These are phyloP conservation scores for Phytomonas sp. DNA, from an alignment of 208 protist genomes.

Conservation along the genomic window DNA sequence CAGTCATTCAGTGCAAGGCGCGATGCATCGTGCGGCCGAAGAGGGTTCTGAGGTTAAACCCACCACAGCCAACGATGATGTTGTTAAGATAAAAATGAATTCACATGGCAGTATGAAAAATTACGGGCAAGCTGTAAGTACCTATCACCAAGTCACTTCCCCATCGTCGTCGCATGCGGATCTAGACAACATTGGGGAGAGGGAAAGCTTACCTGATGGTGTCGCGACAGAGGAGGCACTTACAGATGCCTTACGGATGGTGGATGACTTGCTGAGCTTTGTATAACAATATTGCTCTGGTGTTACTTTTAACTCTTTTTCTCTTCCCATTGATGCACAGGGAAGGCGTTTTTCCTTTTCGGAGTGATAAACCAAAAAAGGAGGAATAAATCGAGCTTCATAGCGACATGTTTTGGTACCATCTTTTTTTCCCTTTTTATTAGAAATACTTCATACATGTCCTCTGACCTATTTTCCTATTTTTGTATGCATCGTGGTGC, in stretches of 20 bases:
- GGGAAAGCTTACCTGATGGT: constrained; percentile 15
- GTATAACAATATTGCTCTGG: background rate
- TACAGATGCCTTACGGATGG: constrained; percentile 64
- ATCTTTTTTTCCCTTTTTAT: background rate
- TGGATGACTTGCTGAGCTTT: constrained; percentile 53
- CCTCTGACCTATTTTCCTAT: constrained; percentile 6
- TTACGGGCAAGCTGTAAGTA: background rate
- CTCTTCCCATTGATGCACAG: background rate
- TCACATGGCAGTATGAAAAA: background rate
- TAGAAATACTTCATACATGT: background rate
- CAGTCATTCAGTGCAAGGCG: constrained; percentile 49
- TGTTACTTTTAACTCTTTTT: constrained; percentile 6
- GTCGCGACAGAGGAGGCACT: constrained; percentile 27
- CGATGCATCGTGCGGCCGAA: constrained; percentile 30
- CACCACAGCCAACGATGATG: background rate
- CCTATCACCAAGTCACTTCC: background rate
- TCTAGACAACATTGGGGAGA: constrained; percentile 7
- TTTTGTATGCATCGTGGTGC: background rate
- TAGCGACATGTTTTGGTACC: background rate
- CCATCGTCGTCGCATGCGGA: background rate
- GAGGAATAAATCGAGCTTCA: background rate
- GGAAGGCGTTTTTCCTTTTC: background rate
- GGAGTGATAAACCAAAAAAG: background rate
- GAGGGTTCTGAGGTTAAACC: constrained; percentile 12
- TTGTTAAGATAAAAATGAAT: background rate